Conservation (phyloP, 176 grass and related monocot species). For the Oryza australiensis region DNA sequence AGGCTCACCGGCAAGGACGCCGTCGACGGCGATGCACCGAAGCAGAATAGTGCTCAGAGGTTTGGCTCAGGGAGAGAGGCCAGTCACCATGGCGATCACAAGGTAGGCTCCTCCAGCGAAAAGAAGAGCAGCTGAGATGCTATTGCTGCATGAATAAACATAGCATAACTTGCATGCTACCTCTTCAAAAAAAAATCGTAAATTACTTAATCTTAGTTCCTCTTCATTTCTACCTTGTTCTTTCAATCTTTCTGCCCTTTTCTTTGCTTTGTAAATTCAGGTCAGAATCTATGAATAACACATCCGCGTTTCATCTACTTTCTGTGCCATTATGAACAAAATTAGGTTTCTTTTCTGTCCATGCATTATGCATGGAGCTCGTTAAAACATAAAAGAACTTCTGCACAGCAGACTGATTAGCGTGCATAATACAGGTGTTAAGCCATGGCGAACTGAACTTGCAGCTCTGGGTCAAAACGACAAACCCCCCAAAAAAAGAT, state of each 20-base stretch:
- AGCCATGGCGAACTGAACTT: neutral
- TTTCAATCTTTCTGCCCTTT: neutral
- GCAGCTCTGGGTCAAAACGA: neutral
- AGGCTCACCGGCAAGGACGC: constrained; percentile 57
- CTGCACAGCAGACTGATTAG: neutral
- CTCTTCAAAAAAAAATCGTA: too few species aligned
- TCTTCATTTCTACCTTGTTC: neutral
- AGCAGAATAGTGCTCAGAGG: neutral
- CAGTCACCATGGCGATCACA: neutral
- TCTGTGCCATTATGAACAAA: neutral
- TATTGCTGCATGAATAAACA: neutral
- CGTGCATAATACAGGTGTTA: neutral
- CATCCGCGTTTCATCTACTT: neutral
- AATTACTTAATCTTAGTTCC: too few species aligned
- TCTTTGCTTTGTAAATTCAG: neutral
- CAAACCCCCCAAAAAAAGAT: neutral
- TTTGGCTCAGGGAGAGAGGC: neutral
- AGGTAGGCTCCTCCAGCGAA: neutral
- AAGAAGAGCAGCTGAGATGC: constrained; percentile 17
- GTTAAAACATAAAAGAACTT: neutral
- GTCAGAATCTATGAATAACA: neutral
- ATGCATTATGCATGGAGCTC: neutral
- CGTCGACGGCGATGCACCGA: neutral
- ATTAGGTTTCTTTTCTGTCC: neutral
- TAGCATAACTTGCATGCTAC: neutral